Evolutionary conservation across 257 asterid genomes (phyloP).

Genomic region (Striga asiatica): DNA sequence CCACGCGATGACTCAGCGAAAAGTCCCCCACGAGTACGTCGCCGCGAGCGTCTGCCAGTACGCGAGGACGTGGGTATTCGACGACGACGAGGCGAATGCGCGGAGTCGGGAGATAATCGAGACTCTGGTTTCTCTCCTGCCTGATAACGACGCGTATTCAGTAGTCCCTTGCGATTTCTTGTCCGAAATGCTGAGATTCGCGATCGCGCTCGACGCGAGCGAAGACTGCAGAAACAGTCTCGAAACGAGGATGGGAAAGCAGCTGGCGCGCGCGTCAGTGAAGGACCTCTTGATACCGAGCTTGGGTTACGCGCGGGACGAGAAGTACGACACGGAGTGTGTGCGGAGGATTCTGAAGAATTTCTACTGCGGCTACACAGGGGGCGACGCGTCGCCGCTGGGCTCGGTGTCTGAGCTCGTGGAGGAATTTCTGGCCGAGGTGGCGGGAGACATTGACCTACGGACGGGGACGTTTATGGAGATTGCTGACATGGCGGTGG

Average conservation of each 20-base stretch:
- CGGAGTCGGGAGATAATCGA: slow-evolving; percentile 53
- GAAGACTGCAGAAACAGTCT: slow-evolving; percentile 39
- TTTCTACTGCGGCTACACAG: slow-evolving; percentile 36
- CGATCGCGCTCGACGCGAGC: slow-evolving; percentile 35
- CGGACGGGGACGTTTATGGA: background rate
- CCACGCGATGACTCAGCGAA: slow-evolving; percentile 24
- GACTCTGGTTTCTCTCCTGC: slow-evolving; percentile 40
- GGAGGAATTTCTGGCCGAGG: background rate
- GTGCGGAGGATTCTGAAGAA: slow-evolving; percentile 55
- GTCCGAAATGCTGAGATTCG: slow-evolving; percentile 41
- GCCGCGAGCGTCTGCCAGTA: slow-evolving; percentile 43
- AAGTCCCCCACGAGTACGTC: slow-evolving; percentile 40
- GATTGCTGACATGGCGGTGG: slow-evolving; percentile 9
- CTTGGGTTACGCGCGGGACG: slow-evolving; percentile 46
- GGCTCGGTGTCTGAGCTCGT: background rate
- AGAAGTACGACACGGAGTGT: slow-evolving; percentile 47
- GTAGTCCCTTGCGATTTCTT: slow-evolving; percentile 37
- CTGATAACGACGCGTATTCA: slow-evolving; percentile 23
- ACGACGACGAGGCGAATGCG: slow-evolving; percentile 14
- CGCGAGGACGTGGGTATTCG: slow-evolving; percentile 44
- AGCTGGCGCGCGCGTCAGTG: slow-evolving; percentile 37
- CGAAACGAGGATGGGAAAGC: slow-evolving; percentile 61
- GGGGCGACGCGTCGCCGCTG: background rate
- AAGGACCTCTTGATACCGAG: slow-evolving; percentile 52
- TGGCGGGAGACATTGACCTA: background rate